Base-by-base conservation (phyloP, 2,329 filamentous ascomycete species). In the Colletotrichum filicis region DNA sequence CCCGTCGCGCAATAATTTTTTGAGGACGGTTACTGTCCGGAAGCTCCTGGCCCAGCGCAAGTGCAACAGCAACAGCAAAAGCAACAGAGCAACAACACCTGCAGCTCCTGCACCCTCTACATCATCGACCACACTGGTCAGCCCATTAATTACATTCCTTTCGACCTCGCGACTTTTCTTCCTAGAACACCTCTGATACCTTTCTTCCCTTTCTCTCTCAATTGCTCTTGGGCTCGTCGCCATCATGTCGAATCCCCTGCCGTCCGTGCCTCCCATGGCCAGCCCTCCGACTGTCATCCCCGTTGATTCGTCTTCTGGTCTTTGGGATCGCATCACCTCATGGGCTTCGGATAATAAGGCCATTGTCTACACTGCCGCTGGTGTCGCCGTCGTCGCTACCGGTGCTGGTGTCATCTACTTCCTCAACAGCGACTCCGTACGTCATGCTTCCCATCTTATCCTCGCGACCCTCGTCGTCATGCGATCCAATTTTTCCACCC, bases 261-360 rank as follows among this genome's bases (percentile, higher is more conserved):
- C 86, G 61, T 85, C 87, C 76, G 85, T 86, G 79, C 85, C 87
- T 78, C 83, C 84, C 68, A 60, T 73, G 72, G 81, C 82, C 75
- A 82, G 81, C 73, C 82, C 83, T 73, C 82, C 81, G 46, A 77
- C 84, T 74, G 83, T 85, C 71, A 80, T 90, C 66, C 85, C 86
- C 55, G 82, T 90, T 77, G 84, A 89, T 70, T 82, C 86, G 76
- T 89, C 92, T 74, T 90, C 92, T 73, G 93, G 94, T 59, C 85
- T 97, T 68, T 98, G 95, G 95, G 94, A 98, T 83, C 93, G 95
- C 79, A 87, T 98, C 84, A 93, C 95, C 76, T 92, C 88, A 80
- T 99, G 97, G 96, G 95, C 94, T 16, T 94, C 95, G 2, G 96
- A 98, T 82, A 95, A 99, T 86, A 98, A 98, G 87, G 93, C 94